Conservation (phyloP, 73 alveolate genomes). For the Paramecium sonneborni region DNA sequence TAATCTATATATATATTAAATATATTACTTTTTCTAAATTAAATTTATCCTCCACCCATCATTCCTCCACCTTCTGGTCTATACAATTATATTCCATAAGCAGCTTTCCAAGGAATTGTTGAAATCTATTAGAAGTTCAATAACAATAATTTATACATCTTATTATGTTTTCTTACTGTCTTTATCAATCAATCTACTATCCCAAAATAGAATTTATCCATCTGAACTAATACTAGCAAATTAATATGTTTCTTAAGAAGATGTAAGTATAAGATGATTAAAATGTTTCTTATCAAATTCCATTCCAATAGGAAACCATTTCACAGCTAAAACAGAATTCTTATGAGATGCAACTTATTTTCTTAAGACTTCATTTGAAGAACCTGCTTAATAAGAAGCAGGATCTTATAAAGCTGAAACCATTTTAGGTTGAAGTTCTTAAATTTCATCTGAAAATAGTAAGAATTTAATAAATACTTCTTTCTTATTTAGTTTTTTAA, state of each 20-base stretch:
- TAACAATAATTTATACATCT: constrained; percentile 18
- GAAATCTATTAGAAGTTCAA: not conserved
- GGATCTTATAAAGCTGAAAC: constrained; percentile 63
- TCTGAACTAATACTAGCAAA: constrained; percentile 85
- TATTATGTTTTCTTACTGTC: constrained; percentile 62
- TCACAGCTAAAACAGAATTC: constrained; percentile 73
- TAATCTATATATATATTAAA: constrained; percentile 9
- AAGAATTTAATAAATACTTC: constrained; percentile 7
- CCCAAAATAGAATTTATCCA: constrained; percentile 90
- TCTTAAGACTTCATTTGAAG: constrained; percentile 43
- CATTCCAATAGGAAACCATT: constrained; percentile 83
- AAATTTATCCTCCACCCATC: constrained; percentile 80
- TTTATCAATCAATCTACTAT: constrained; percentile 78
- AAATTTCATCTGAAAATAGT: constrained; percentile 63
- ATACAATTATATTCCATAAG: constrained; percentile 68
- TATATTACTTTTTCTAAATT: constrained; percentile 58
- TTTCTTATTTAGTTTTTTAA: constrained; percentile 64
- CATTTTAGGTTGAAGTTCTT: constrained; percentile 47
- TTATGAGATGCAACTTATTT: constrained; percentile 78
- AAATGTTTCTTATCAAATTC: constrained; percentile 81
- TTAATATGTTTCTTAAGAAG: constrained; percentile 75
- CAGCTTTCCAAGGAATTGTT: constrained; percentile 63
- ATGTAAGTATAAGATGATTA: constrained; percentile 48
- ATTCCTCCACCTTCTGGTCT: constrained; percentile 87
- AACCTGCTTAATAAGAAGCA: constrained; percentile 42